phyloP scores from a whole-genome alignment of 164 flowering plant species.

The Magnolia kwangsiensis region DNA sequence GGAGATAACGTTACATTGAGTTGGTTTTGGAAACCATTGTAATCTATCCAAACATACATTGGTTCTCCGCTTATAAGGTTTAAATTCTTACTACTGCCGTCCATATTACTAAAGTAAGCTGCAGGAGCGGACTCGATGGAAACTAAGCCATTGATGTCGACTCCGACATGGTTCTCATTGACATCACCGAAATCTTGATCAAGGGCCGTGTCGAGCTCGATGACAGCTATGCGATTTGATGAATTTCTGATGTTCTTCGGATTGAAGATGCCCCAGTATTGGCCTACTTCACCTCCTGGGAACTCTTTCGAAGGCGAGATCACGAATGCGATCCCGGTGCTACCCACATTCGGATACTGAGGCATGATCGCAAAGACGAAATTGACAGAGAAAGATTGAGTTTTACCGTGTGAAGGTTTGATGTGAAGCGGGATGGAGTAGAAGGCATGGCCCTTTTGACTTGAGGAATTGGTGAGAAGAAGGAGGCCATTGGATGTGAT shows the following conservation, averaged over 20 bases:
- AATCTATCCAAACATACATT: constrained; percentile 18
- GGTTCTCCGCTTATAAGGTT: constrained; percentile 23
- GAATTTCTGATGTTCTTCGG: constrained; percentile 18
- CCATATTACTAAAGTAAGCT: constrained; percentile 16
- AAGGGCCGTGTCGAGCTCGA: constrained; percentile 37
- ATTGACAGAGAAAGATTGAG: constrained; percentile 10
- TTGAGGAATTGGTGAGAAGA: constrained; percentile 14
- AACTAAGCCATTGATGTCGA: constrained; percentile 37
- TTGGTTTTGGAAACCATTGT: constrained; percentile 10
- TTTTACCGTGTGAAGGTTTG: not conserved
- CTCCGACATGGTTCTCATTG: constrained; percentile 42
- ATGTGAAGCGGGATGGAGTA: constrained; percentile 12
- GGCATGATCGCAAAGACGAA: constrained; percentile 6
- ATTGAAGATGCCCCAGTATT: constrained; percentile 41
- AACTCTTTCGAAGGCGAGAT: constrained; percentile 5
- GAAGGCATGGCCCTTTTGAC: constrained; percentile 20
- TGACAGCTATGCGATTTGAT: constrained; percentile 37
- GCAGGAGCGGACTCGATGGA: constrained; percentile 33
- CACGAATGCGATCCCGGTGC: constrained; percentile 1
- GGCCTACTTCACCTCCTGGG: constrained; percentile 4
- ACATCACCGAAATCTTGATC: constrained; percentile 24
- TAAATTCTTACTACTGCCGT: constrained; percentile 11
- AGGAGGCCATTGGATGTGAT: constrained; percentile 18
- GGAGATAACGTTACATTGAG: constrained; percentile 18
- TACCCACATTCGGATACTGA: not conserved